Conservation (phyloP, 2,329 filamentous ascomycete genomes). For the Madurella mycetomatis region DNA sequence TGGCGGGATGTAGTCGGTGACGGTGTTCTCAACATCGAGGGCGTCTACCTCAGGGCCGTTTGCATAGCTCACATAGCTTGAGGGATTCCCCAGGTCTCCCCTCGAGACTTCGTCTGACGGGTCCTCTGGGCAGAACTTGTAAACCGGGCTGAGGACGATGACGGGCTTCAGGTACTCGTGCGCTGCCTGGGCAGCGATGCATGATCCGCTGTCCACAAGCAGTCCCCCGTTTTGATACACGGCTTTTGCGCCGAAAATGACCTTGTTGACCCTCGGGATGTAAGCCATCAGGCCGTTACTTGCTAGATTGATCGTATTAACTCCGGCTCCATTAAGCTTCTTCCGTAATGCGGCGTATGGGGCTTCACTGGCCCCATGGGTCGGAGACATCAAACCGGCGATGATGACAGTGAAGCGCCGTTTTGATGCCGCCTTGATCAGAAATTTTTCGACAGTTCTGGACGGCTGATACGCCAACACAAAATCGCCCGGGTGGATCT, state of each 20-base stretch:
- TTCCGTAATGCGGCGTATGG: conserved; percentile 62
- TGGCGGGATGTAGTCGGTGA: conserved; percentile 26
- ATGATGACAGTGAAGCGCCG: conserved; percentile 89
- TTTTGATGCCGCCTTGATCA: conserved; percentile 81
- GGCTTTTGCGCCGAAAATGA: conserved; percentile 81
- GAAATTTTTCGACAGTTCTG: conserved; percentile 80
- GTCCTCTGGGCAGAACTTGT: conserved; percentile 88
- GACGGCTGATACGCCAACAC: conserved; percentile 87
- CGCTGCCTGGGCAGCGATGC: conserved; percentile 78
- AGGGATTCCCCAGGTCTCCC: conserved; percentile 81
- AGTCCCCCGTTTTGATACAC: conserved; percentile 86
- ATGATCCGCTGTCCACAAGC: conserved; percentile 77
- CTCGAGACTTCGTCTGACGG: conserved; percentile 76
- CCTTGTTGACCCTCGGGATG: conserved; percentile 94
- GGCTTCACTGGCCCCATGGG: conserved; percentile 33
- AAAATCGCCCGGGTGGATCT: conserved; percentile 90
- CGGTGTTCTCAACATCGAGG: conserved; percentile 42
- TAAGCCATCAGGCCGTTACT: conserved; percentile 86
- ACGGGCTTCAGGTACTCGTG: conserved; percentile 78
- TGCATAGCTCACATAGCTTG: conserved; percentile 69
- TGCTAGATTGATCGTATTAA: conserved; percentile 77
- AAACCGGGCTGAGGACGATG: conserved; percentile 83
- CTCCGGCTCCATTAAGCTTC: conserved; percentile 70
- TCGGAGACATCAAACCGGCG: conserved; percentile 57
- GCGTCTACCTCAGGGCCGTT: conserved; percentile 75